Evolutionary conservation across 306 rosid species (phyloP).

Genomic region (Inga laurina): DNA sequence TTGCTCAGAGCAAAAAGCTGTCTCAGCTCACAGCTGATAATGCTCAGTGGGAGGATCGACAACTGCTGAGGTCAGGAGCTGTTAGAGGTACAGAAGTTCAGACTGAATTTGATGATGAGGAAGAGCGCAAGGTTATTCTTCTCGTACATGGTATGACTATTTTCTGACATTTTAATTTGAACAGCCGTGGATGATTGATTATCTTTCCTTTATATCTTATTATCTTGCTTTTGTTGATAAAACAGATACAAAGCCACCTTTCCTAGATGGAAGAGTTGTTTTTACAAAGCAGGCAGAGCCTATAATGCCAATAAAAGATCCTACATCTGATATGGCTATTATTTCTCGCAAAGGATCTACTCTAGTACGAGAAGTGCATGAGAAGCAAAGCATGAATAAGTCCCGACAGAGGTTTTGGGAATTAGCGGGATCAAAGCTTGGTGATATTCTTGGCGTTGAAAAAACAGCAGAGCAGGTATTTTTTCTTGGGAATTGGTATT

Average conservation of each 20-base stretch:
- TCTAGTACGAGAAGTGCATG: slow-evolving; percentile 86
- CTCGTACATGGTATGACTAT: slow-evolving; percentile 85
- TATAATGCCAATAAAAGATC: slow-evolving; percentile 95
- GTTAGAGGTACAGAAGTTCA: slow-evolving; percentile 98
- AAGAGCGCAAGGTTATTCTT: slow-evolving; percentile 92
- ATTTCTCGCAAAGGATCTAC: slow-evolving; percentile 95
- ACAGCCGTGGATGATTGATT: slow-evolving; percentile 6
- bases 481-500: slow-evolving; percentile 28
- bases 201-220: slow-evolving; percentile 24
- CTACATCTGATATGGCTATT: slow-evolving; percentile 99
- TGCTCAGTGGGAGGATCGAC: slow-evolving; percentile 99
- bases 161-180: slow-evolving; percentile 13
- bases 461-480: slow-evolving; percentile 93
- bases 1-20: slow-evolving; percentile 89
- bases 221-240: slow-evolving; percentile 27
- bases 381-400: slow-evolving; percentile 85
- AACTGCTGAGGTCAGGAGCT: slow-evolving; percentile 94
- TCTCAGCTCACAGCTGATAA: slow-evolving; percentile 96
- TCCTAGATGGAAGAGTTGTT: slow-evolving; percentile 97
- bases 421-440: slow-evolving; percentile 98
- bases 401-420: slow-evolving; percentile 99
- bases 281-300: slow-evolving; percentile 98
- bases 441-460: slow-evolving; percentile 93
- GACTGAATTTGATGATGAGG: slow-evolving; percentile 98
- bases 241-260: slow-evolving; percentile 97